Base-by-base conservation (phyloP, 805 yeast species). In the Kodamaea sagamina region DNA sequence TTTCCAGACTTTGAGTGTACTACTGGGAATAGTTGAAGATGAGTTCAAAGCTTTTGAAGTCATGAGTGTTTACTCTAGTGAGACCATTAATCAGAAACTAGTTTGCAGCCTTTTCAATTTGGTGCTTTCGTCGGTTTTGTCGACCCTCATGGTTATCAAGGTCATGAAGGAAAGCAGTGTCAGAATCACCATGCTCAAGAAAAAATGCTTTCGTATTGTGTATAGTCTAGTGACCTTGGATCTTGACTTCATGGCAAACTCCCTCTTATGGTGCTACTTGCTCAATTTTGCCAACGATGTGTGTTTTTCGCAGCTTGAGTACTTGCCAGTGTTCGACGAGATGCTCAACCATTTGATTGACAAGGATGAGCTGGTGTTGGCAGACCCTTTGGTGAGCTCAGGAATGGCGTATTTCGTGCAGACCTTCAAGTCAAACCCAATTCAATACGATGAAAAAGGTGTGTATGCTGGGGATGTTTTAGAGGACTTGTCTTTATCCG, bases 231-330 rank as follows among this genome's bases (percentile, higher is more conserved):
- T 54, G 13, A 44, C 39, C 17, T 15, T 47, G 6, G 43, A 50
- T 4, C 29, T 49, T 17, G 39, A 37, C 7, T 13, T 27, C 2
- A 34, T 42, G 6, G 47, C 47, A 4, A 43, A 48, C 10, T 44
- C 61, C 1, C 39, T 55, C 32, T 44, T 58, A 1, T 65, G 70
- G 68, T 51, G 63, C 6, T 41, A 54, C 13, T 47, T 66, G 37
- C 48, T 65, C 42, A 60, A 63, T 38, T 51, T 55, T 24, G 59
- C 63, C 4, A 62, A 62, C 29, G 68, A 65, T 38, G 43, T 57
- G 1, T 65, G 70, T 43, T 61, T 58, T 40, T 46, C 59, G 9
- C 65, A 65, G 39, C 39, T 65, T 12, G 36, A 54, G 17, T 48
- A 45, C 17, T 54, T 57, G 16, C 42, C 51, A 1, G 34, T 48